A percentile compares a stretch with the other conserved stretches of the same genome.
Evolutionary conservation across 1,139 yeast species (phyloP).

Genomic region (Kodamaea alishanica): DNA sequence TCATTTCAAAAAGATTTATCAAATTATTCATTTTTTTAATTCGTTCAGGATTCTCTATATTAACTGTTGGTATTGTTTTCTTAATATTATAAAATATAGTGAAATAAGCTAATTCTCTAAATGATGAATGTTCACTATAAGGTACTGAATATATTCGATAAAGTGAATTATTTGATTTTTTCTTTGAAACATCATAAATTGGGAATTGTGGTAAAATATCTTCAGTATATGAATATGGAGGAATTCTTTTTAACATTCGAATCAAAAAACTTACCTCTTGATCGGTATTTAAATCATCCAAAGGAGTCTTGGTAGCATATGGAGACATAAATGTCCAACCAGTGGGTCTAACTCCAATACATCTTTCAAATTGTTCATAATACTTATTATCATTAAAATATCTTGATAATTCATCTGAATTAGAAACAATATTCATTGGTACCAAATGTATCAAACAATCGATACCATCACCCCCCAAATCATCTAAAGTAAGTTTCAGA

Average conservation of each 20-base stretch:
- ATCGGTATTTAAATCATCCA: constrained; percentile 7
- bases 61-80: constrained; percentile 77
- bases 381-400: constrained; percentile 52
- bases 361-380: constrained; percentile 46
- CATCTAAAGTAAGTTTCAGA: constrained; percentile 29
- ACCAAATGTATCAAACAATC: constrained; percentile 70
- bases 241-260: constrained; percentile 18
- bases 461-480: constrained; percentile 30
- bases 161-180: constrained; percentile 24
- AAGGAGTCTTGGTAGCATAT: constrained; percentile 5
- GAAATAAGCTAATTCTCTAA: constrained; percentile 69
- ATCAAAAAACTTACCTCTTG: constrained; percentile 9
- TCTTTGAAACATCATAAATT: constrained; percentile 11
- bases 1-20: constrained; percentile 44
- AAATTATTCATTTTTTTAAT: constrained; percentile 42
- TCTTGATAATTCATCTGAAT: constrained; percentile 34
- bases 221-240: constrained; percentile 23
- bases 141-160: constrained; percentile 64
- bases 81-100: constrained; percentile 48
- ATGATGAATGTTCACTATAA: constrained; percentile 92
- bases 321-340: constrained; percentile 70
- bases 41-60: constrained; percentile 39
- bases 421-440: constrained; percentile 51
- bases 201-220: constrained; percentile 36
- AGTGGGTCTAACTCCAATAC: constrained; percentile 72